Evolutionary conservation across 495 filamentous ascomycete genomes (phyloP), one percentile per base, ranked within the genome.

Genomic region (Annulohypoxylon bovei): DNA sequence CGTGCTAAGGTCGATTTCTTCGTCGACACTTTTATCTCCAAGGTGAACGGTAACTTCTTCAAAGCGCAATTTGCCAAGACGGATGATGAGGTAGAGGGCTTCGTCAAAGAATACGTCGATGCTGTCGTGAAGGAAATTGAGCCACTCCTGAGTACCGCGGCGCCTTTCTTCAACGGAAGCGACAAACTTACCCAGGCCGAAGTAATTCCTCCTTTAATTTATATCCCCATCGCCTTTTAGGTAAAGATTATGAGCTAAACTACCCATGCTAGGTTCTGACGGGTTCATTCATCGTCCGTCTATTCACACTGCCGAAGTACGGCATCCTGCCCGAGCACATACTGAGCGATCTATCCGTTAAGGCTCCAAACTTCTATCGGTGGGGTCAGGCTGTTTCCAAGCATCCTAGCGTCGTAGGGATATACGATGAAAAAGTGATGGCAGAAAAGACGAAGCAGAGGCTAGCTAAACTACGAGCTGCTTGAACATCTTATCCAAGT

Each of bases 101-200:
- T 83, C 8, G 67, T 67, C 9, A 81, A 83, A 25, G 80, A 84
- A 28, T 79, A 83, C 32, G 66, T 91, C 4, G 84, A 81, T 8
- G 81, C 81, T 3, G 76, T 92, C 16, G 83, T 86, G 53, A 93
- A 90, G 78, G 91, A 97, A 71, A 79, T 97, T 56, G 92, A 92
- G 79, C 91, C 91, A 1, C 75, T 91, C 27, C 78, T 97, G 23
- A 76, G 79, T 6, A 87, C 88, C 57, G 90, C 89, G 5, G 84
- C 74, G 0, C 93, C 93, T 0, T 97, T 91, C 81, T 97, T 95
- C 80, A 90, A 89, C n/a, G 93, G 93, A 0, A 90, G 88, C 59
- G 82, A 89, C 54, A 89, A 86, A 73, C 71, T 95, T 33, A 95
- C 92, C 1, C 79, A 93, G 28, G 93, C 88, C 12, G 93, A 96